Conservation (phyloP, 2,329 filamentous ascomycete species). For the Beauveria australis region DNA sequence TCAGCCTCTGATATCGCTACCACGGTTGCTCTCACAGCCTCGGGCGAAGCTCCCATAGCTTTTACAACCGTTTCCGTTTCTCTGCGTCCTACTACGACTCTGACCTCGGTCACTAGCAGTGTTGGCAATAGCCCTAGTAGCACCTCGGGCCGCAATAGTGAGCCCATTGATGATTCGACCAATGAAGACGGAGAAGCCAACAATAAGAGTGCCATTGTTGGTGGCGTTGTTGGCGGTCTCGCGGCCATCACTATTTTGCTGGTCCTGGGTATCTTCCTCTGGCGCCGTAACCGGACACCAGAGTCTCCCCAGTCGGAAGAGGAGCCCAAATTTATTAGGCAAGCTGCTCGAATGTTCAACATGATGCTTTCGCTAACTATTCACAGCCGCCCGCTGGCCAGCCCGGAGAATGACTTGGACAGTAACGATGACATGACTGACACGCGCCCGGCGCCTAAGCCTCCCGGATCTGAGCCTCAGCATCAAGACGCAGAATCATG, state of each 20-base stretch:
- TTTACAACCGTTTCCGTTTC: slow-evolving; percentile 32
- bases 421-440: slow-evolving; percentile 1
- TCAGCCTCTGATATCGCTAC: slow-evolving; percentile 38
- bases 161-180: neutral
- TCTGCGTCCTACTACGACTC: slow-evolving; percentile 4
- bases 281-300: slow-evolving; percentile 30
- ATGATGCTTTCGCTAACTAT: neutral
- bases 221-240: slow-evolving; percentile 44
- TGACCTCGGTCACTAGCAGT: slow-evolving; percentile 14
- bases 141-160: neutral
- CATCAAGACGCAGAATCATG: neutral
- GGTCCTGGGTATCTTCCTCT: slow-evolving; percentile 34
- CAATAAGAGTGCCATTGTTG: slow-evolving; percentile 44
- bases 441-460: slow-evolving; percentile 5
- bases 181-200: slow-evolving; percentile 17
- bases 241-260: slow-evolving; percentile 36
- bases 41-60: slow-evolving; percentile 27
- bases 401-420: slow-evolving; percentile 7
- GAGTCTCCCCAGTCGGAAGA: neutral
- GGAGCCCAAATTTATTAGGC: slow-evolving; percentile 8
- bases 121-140: neutral
- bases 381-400: slow-evolving; percentile 4
- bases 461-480: neutral
- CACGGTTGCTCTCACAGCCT: slow-evolving; percentile 38
- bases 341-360: neutral